phyloP scores from a whole-genome alignment of 129 eudicot species.

The Centrapalus pauciflorus region DNA sequence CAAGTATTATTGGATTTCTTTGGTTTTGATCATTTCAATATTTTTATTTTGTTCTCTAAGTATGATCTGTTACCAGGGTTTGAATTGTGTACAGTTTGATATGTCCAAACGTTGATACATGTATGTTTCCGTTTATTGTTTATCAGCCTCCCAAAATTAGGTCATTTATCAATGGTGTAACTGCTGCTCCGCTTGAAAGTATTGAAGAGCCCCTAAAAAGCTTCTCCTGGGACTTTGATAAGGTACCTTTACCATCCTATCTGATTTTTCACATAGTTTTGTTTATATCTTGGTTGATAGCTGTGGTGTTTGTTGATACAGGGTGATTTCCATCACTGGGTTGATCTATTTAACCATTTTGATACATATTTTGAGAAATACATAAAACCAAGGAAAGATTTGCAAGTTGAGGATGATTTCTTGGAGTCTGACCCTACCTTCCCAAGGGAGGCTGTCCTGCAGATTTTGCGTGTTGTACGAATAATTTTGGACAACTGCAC shows the following conservation, averaged over 20 bases:
- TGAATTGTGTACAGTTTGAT: background rate
- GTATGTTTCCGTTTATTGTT: constrained; percentile 13
- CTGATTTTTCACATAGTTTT: background rate
- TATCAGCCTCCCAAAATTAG: constrained; percentile 89
- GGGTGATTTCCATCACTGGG: constrained; percentile 99
- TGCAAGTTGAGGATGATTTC: constrained; percentile 71
- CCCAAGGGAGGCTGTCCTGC: constrained; percentile 88
- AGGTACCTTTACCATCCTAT: constrained; percentile 44
- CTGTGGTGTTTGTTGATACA: constrained; percentile 33
- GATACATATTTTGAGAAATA: constrained; percentile 84
- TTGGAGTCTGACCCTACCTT: constrained; percentile 82
- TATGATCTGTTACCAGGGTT: background rate
- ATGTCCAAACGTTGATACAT: background rate
- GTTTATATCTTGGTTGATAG: constrained; percentile 12
- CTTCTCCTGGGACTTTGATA: constrained; percentile 94
- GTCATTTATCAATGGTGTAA: constrained; percentile 68
- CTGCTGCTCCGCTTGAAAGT: constrained; percentile 67
- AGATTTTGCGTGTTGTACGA: constrained; percentile 85
- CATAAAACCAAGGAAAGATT: constrained; percentile 88
- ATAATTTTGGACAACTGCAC: constrained; percentile 89
- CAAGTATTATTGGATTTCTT: constrained; percentile 5
- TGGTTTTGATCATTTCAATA: background rate
- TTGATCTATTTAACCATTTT: constrained; percentile 87
- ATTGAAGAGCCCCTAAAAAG: constrained; percentile 67
- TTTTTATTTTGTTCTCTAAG: background rate